Evolutionary conservation across 2,329 filamentous ascomycete species (phyloP).

Genomic region (Colletotrichum euphorbiae): DNA sequence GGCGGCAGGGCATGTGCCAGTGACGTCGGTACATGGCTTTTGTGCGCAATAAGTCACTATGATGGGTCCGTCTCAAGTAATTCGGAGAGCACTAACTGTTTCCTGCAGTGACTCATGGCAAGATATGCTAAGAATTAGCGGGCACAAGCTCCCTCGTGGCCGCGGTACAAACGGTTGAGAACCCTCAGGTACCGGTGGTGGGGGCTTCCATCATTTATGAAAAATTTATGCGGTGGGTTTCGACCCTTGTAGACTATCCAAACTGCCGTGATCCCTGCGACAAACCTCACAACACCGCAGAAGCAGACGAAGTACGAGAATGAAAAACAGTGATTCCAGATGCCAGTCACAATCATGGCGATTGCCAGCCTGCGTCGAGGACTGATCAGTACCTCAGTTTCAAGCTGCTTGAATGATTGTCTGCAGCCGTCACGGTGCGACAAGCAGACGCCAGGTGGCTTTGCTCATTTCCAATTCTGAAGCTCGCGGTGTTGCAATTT

Average conservation of each 20-base stretch:
- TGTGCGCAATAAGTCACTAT: slow-evolving; percentile 12
- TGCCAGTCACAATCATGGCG: neutral
- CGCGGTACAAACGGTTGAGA: slow-evolving; percentile 32
- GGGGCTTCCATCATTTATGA: slow-evolving; percentile 26
- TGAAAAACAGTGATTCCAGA: neutral
- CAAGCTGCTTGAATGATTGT: too few relatives aligned
- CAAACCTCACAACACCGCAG: neutral
- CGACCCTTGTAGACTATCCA: neutral
- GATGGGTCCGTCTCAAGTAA: neutral
- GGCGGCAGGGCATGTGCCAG: slow-evolving; percentile 32
- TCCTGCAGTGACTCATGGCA: neutral
- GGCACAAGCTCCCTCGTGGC: slow-evolving; percentile 6
- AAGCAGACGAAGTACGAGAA: too few relatives aligned
- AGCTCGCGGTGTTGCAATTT: slow-evolving; percentile 16
- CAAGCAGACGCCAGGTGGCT: slow-evolving; percentile 16
- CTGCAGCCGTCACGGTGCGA: neutral
- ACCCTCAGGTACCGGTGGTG: slow-evolving; percentile 29
- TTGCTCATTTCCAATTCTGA: slow-evolving; percentile 24
- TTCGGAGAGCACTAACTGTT: slow-evolving; percentile 13
- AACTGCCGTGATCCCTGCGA: slow-evolving; percentile 12
- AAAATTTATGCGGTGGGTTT: slow-evolving; percentile 34
- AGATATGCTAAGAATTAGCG: neutral
- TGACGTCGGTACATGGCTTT: slow-evolving; percentile 9
- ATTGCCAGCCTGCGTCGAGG: neutral
- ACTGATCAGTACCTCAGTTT: neutral